Base-by-base conservation (phyloP, 441 rosid species). In the Adansonia gregorii region DNA sequence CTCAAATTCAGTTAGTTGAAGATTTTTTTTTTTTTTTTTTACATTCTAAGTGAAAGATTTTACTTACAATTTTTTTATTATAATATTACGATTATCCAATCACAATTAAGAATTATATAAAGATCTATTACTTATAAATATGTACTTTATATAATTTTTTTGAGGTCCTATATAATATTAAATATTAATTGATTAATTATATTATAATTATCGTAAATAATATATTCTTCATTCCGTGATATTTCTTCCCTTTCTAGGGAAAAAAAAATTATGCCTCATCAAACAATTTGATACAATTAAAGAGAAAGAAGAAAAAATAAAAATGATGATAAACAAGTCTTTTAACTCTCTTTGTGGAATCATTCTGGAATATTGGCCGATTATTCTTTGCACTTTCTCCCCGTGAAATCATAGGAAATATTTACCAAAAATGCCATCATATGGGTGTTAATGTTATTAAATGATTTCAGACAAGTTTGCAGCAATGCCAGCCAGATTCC, bases 401-500 rank as follows among this genome's bases (percentile, higher is more conserved):
- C 12, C 41, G 35, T 15, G 48, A 12, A 65, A 39, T n/a, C 20
- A 39, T 14, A 61, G 15, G 49, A 39, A n/a, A 39, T 7, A 31
- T 19, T 65, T n/a, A 3, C 69, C 22, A 35, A n/a, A 65, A 65
- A 6, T n/a, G 68, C 19, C 68, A 64, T 35, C 68, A 15, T 10
- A 64, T 64, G 68, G 48, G 20, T 64, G 12, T 39, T n/a, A 64
- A 20, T 64, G 12, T 39, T n/a, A 64, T 20, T 64, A 65, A 39
- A 65, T 35, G 68, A 45, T 64, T 9, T 35, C 22, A 15, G 17
- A 64, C 45, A 41, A 2, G 48, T 45, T 14, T 12, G 55, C 17
- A 51, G 55, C 48, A 10, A 17, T 65, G 19, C 9, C 22, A 65
- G 69, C 17, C 49, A n/a, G 24, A 39, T 3, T 14, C 8, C 10